Conservation (phyloP, 2,329 filamentous ascomycete species). For the Talaromyces marneffei region DNA sequence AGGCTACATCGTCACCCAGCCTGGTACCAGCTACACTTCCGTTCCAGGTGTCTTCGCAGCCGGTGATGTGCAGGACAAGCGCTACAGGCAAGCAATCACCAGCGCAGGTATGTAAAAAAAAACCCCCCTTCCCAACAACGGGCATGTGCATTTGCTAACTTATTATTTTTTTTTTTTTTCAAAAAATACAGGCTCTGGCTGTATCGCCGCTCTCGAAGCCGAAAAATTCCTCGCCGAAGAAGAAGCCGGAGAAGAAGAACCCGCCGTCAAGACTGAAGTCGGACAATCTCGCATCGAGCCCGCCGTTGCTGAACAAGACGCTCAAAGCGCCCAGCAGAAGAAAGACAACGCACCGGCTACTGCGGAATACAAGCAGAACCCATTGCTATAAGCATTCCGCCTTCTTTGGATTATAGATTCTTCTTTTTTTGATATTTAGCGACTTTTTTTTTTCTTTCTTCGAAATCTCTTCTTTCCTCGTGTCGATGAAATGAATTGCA, state of each 20-base stretch:
- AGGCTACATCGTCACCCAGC: constrained; percentile 82
- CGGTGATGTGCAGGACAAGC: constrained; percentile 97
- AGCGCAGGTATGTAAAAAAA: constrained; percentile 74
- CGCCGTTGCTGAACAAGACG: constrained; percentile 14
- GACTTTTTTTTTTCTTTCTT: background rate
- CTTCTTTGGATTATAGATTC: background rate
- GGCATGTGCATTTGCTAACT: background rate
- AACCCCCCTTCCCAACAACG: background rate
- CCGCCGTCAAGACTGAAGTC: constrained; percentile 41
- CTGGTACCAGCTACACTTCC: constrained; percentile 82
- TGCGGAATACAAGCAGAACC: constrained; percentile 58
- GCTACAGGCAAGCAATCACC: constrained; percentile 94
- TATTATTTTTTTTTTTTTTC: constrained; percentile 12
- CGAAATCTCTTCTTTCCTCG: background rate
- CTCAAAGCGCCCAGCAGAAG: background rate
- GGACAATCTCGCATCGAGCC: constrained; percentile 39
- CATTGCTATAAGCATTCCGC: constrained; percentile 48
- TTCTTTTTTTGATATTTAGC: background rate
- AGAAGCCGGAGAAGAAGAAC: constrained; percentile 48
- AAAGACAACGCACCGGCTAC: constrained; percentile 24
- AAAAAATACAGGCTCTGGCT: constrained; percentile 67
- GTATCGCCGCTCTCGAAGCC: constrained; percentile 89
- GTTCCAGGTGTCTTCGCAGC: constrained; percentile 91
- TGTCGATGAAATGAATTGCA: background rate
- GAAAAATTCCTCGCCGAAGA: constrained; percentile 85